These are phyloP conservation scores for Dothiorella sarmentorum DNA, from an alignment of 2,329 filamentous ascomycete genomes.

Conservation along the genomic window DNA sequence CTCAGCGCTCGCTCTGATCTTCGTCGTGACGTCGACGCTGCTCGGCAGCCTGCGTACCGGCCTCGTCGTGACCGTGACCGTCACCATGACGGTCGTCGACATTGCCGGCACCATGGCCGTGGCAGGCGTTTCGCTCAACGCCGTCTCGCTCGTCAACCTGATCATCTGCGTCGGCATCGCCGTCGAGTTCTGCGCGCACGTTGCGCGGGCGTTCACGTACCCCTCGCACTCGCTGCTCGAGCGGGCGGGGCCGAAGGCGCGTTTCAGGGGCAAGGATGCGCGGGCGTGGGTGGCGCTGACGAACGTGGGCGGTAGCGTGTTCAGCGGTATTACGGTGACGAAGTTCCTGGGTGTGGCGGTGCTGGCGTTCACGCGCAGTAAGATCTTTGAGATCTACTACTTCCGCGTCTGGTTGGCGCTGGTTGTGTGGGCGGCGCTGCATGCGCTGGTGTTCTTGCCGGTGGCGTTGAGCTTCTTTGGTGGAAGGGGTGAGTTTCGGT, in stretches of 20 bases:
- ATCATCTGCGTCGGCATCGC: constrained; percentile 96
- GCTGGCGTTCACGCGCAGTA: constrained; percentile 88
- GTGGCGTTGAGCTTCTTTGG: constrained; percentile 83
- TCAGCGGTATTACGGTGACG: constrained; percentile 93
- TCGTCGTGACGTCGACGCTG: constrained; percentile 72
- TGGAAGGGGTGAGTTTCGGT: constrained; percentile 58
- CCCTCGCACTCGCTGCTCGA: constrained; percentile 80
- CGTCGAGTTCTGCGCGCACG: constrained; percentile 96
- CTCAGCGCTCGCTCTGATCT: constrained; percentile 80
- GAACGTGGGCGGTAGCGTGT: constrained; percentile 91
- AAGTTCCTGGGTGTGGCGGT: constrained; percentile 91
- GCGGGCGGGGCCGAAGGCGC: constrained; percentile 65
- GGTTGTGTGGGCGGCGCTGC: constrained; percentile 81
- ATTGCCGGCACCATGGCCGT: constrained; percentile 95
- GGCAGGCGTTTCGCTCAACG: constrained; percentile 84
- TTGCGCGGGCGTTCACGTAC: constrained; percentile 94
- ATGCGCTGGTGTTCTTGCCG: constrained; percentile 87
- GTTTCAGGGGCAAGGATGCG: constrained; percentile 77
- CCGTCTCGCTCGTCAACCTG: constrained; percentile 90
- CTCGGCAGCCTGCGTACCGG: constrained; percentile 82
- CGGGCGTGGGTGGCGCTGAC: constrained; percentile 90
- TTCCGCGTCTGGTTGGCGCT: constrained; percentile 95
- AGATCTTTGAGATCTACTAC: constrained; percentile 99
- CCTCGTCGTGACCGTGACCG: constrained; percentile 76
- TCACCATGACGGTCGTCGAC: constrained; percentile 89